These are phyloP conservation scores for Megacollybia marginata DNA, from an alignment of 768 basidiomycete genomes.

Conservation along the genomic window DNA sequence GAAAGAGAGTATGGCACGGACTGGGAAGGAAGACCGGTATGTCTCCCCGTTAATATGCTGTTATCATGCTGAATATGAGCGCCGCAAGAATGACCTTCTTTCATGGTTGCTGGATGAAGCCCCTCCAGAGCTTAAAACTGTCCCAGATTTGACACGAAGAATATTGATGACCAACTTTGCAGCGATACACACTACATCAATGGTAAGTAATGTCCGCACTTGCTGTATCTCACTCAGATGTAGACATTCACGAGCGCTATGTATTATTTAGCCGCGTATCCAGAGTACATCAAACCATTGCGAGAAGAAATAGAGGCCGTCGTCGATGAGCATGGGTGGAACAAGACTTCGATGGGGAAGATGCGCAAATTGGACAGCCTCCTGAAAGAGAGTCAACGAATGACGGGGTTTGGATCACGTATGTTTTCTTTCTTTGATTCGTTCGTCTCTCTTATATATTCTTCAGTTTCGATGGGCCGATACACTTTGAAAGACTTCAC, in stretches of 20 bases:
- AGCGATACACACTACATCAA: conserved; percentile 30
- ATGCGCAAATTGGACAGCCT: conserved; percentile 40
- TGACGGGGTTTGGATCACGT: conserved; percentile 23
- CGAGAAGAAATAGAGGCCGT: conserved; percentile 36
- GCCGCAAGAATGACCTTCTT: conserved; percentile 34
- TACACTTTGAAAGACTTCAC: conserved; percentile 18
- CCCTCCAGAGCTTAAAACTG: conserved; percentile 18
- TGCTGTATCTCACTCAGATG: neutral
- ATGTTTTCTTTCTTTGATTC: conserved; percentile 6
- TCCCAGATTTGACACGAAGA: conserved; percentile 24
- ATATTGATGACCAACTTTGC: conserved; percentile 35
- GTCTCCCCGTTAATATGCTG: conserved; percentile 1
- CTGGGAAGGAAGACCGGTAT: conserved; percentile 27
- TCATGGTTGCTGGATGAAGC: conserved; percentile 38
- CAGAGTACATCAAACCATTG: conserved; percentile 24
- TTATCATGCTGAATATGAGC: neutral
- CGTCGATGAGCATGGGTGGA: conserved; percentile 29
- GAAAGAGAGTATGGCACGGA: conserved; percentile 19
- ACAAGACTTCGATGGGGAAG: conserved; percentile 25
- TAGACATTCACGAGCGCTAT: conserved; percentile 31
- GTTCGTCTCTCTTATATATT: neutral
- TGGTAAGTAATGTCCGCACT: neutral
- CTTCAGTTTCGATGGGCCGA: conserved; percentile 13
- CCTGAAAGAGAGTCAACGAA: conserved; percentile 31
- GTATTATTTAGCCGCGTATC: conserved; percentile 27